Conservation (phyloP, 495 filamentous ascomycete species). For the Chaetomium fimeti region DNA sequence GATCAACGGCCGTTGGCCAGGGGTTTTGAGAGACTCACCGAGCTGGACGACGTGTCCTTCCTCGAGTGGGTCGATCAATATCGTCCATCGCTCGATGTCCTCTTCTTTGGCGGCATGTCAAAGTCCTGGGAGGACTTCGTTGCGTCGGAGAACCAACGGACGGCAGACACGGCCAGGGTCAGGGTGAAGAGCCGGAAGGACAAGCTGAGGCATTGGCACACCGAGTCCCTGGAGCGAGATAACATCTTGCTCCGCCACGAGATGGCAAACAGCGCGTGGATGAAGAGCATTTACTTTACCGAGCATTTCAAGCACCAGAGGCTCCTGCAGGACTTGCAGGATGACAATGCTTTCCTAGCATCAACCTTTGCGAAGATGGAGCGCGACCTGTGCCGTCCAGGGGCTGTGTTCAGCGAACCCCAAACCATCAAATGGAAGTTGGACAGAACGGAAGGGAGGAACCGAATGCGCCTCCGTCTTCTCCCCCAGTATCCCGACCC, state of each 20-base stretch:
- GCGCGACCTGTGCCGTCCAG: conserved; percentile 68
- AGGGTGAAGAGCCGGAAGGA: conserved; percentile 75
- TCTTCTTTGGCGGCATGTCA: conserved; percentile 77
- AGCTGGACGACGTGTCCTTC: conserved; percentile 84
- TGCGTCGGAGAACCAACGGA: conserved; percentile 70
- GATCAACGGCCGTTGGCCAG: conserved; percentile 70
- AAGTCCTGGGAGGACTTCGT: conserved; percentile 85
- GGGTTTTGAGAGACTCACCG: conserved; percentile 79
- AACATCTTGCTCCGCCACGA: conserved; percentile 75
- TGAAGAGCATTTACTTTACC: conserved; percentile 87
- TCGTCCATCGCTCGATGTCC: conserved; percentile 70
- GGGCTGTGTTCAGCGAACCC: conserved; percentile 70
- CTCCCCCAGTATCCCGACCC: conserved; percentile 69
- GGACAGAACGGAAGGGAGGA: conserved; percentile 91
- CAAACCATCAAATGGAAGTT: conserved; percentile 77
- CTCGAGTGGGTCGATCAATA: conserved; percentile 84
- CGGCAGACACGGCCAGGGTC: conserved; percentile 64
- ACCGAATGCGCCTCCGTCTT: conserved; percentile 87
- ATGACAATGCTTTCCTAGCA: conserved; percentile 71
- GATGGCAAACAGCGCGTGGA: conserved; percentile 81
- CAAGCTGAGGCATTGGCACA: conserved; percentile 72
- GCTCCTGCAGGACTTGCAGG: conserved; percentile 85
- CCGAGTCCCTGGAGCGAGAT: conserved; percentile 63
- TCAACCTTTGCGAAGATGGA: conserved; percentile 72
- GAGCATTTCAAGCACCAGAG: conserved; percentile 90